These are phyloP conservation scores for Rhamnella rubrinervis DNA, from an alignment of 331 rosid genomes.

Conservation along the genomic window DNA sequence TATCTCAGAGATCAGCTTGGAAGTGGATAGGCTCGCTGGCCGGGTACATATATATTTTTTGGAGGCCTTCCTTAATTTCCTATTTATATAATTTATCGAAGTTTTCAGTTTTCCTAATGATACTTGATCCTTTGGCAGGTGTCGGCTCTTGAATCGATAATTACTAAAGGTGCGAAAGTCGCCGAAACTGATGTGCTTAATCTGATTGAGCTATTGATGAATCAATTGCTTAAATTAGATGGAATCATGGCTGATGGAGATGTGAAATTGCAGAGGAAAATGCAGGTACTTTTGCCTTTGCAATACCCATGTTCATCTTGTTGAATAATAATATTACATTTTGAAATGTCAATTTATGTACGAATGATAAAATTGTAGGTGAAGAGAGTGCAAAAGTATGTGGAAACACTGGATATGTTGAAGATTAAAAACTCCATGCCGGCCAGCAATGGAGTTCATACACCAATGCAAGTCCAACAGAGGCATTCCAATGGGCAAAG, in stretches of 20 bases:
- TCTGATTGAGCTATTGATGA: slow-evolving; percentile 83
- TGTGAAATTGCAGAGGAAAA: slow-evolving; percentile 90
- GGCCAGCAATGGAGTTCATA: slow-evolving; percentile 32
- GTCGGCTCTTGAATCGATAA: slow-evolving; percentile 74
- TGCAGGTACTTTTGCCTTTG: slow-evolving; percentile 57
- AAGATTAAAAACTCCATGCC: slow-evolving; percentile 66
- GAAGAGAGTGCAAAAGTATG: slow-evolving; percentile 85
- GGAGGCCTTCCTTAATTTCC: background rate
- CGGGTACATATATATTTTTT: slow-evolving; percentile 40
- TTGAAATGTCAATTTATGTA: background rate
- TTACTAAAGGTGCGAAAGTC: slow-evolving; percentile 74
- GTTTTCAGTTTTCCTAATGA: background rate
- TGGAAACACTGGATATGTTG: slow-evolving; percentile 84
- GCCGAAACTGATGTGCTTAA: slow-evolving; percentile 69
- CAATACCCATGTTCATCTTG: too few species aligned
- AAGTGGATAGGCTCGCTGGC: slow-evolving; percentile 81
- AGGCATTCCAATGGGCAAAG: slow-evolving; percentile 52
- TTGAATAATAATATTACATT: too few species aligned
- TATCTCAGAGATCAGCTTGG: slow-evolving; percentile 82
- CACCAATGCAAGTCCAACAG: slow-evolving; percentile 38
- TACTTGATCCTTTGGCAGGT: slow-evolving; percentile 51
- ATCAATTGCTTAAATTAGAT: slow-evolving; percentile 80
- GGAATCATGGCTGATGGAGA: slow-evolving; percentile 83
- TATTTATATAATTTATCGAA: background rate
- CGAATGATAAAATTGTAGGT: slow-evolving; percentile 47